Percentiles rank a stretch among this genome's conserved stretches.
phyloP scores from a whole-genome alignment of 1,139 yeast species.

The Pichia sp. region DNA sequence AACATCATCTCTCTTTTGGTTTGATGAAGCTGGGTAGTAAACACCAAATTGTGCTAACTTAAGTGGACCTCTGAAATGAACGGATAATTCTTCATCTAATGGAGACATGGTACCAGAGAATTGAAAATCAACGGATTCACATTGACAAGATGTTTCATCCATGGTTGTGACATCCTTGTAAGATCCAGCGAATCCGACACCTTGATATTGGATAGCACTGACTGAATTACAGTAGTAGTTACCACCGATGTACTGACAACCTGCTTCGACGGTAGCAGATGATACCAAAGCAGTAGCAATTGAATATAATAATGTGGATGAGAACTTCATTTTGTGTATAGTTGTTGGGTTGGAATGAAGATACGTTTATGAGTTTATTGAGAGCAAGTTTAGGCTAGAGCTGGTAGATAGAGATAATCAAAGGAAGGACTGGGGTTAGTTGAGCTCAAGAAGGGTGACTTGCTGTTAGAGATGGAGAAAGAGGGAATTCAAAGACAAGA shows the following conservation, averaged over 20 bases:
- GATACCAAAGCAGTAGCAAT: constrained; percentile 26
- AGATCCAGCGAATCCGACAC: constrained; percentile 74
- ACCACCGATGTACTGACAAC: constrained; percentile 48
- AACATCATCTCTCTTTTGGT: constrained; percentile 31
- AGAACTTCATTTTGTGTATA: constrained; percentile 17
- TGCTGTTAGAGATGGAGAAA: not conserved
- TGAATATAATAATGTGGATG: constrained; percentile 26
- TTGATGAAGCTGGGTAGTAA: constrained; percentile 41
- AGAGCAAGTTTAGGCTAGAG: too few relatives aligned
- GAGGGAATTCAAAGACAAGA: not conserved
- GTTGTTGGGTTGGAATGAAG: not conserved
- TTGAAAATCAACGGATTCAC: constrained; percentile 42
- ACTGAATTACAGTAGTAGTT: constrained; percentile 79
- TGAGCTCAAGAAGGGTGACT: not conserved
- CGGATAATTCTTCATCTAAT: constrained; percentile 78
- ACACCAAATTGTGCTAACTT: constrained; percentile 73
- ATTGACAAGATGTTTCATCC: constrained; percentile 60
- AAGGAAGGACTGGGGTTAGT: constrained; percentile 13
- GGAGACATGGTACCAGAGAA: constrained; percentile 80
- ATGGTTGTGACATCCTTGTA: constrained; percentile 66
- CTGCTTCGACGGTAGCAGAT: constrained; percentile 30
- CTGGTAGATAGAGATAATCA: too few relatives aligned
- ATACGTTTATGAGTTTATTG: not conserved
- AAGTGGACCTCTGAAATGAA: constrained; percentile 93
- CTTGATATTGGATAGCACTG: constrained; percentile 57